A percentile compares a stretch with the other conserved stretches of the same genome.
phyloP scores from a whole-genome alignment of 345 rosid genomes.

The Bruguiera parviflora region DNA sequence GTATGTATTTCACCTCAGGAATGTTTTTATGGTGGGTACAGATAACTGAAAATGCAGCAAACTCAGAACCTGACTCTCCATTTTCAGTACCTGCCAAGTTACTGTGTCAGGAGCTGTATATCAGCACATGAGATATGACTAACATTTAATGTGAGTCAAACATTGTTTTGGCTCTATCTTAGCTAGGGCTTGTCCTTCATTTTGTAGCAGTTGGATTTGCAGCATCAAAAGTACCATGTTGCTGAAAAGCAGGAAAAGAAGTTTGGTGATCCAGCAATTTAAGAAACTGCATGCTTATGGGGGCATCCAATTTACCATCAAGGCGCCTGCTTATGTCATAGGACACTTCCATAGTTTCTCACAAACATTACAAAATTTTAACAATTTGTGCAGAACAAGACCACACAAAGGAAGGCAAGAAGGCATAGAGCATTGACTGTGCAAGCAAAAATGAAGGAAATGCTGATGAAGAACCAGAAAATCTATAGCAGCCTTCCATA shows the following conservation, averaged over 20 bases:
- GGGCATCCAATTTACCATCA: too few species aligned
- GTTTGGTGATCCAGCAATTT: too few species aligned
- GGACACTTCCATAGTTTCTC: too few species aligned
- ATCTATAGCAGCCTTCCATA: not conserved
- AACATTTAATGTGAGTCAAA: not conserved
- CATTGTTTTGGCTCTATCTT: not conserved
- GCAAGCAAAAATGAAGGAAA: not conserved
- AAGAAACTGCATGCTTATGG: too few species aligned
- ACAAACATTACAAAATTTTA: too few species aligned
- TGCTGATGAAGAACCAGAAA: not conserved
- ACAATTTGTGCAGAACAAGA: not conserved
- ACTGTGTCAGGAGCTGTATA: conserved; percentile 25
- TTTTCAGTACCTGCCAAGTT: conserved; percentile 66
- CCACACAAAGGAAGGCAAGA: not conserved
- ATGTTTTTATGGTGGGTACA: conserved; percentile 78
- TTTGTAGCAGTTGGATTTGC: too few species aligned
- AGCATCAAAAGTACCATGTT: too few species aligned
- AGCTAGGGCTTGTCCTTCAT: too few species aligned
- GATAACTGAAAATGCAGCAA: conserved; percentile 65
- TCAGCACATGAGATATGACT: conserved; percentile 13
- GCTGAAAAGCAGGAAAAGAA: too few species aligned
- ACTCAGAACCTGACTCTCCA: conserved; percentile 75
- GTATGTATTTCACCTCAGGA: conserved; percentile 61
- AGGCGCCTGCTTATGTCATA: too few species aligned
- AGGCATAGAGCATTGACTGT: not conserved